These are phyloP conservation scores for Neurospora sp. DNA, from an alignment of 495 filamentous ascomycete genomes.

Conservation along the genomic window DNA sequence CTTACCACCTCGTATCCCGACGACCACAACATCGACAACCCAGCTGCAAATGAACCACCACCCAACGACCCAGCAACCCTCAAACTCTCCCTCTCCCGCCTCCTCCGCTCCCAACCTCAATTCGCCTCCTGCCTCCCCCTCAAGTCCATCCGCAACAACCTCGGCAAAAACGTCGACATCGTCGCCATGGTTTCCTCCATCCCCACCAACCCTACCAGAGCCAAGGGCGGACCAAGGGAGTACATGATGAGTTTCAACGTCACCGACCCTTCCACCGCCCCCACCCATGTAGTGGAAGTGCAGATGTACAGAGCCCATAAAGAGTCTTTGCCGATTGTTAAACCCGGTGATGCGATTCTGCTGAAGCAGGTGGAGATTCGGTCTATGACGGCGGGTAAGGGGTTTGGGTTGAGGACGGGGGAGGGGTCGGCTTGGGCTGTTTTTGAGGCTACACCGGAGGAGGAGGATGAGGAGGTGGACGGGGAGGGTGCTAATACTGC, in stretches of 20 bases:
- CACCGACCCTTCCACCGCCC: conserved; percentile 52
- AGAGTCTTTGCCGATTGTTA: conserved; percentile 55
- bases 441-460: conserved; percentile 25
- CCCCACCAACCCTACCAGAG: conserved; percentile 44
- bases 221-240: conserved; percentile 57
- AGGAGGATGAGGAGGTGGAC: background rate
- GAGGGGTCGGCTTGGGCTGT: conserved; percentile 55
- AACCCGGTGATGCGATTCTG: conserved; percentile 64
- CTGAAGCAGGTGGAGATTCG: conserved; percentile 65
- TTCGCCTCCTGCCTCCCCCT: conserved; percentile 61
- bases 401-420: conserved; percentile 36
- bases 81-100: conserved; percentile 29
- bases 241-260: conserved; percentile 59
- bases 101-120: conserved; percentile 51
- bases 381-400: conserved; percentile 45
- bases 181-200: conserved; percentile 55
- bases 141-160: conserved; percentile 49
- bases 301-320: conserved; percentile 68
- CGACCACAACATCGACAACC: too few species aligned
- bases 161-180: conserved; percentile 47
- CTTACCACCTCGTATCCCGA: background rate
- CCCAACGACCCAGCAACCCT: conserved; percentile 19
- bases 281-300: conserved; percentile 41
- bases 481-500: background rate
- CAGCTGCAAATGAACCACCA: background rate